Base-by-base conservation (phyloP, 1,284 basidiomycete species). In the Trametes hirsuta region DNA sequence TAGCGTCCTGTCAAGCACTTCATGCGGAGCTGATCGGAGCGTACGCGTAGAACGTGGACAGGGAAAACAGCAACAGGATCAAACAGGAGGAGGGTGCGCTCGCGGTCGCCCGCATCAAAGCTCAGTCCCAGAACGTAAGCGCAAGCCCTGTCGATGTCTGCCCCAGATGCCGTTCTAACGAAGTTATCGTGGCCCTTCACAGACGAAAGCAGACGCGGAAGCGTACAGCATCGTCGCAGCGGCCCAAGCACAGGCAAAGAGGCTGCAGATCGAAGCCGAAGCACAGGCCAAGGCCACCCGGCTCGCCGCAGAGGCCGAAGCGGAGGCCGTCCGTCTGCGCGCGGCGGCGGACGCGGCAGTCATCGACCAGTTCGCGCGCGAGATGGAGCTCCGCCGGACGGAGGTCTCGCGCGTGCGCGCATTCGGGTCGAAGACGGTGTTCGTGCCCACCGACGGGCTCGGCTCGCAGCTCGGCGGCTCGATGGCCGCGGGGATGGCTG, bases 1-100 rank as follows among this genome's bases (percentile, higher is more conserved):
- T 47, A n/a, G 41, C 30, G 9, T 21, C 47, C 39, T 4, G n/a
- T 35, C 25, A 35, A 6, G 34, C 12, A 30, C 4, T 15, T 25
- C 6, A 1, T 10, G 8, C 24, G 35, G n/a, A 11, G 12, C 40
- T 52, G 30, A 40, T 40, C 18, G 4, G 8, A 46, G 6, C 18
- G 12, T 9, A 9, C 12, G 3, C 40, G 9, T 59, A 88, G 84
- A 92, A 93, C 65, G 90, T 92, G 53, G 91, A 93, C 72, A 75
- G 90, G 58, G 91, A 93, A 73, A 93, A 93, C 70, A 88, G 86
- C 75, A 93, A 93, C 76, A 88, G 88, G 72, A 87, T 91, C 67
- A 92, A 91, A 74, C 87, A 90, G 67, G 89, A 93, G 70, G 85
- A 93, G 72, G 90, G 90, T 68, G 80, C 87, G 14, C 80, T 92